Percentiles rank a stretch among this genome's conserved stretches.
Conservation (phyloP, 2,329 filamentous ascomycete species). For the Beauveria sp. region DNA sequence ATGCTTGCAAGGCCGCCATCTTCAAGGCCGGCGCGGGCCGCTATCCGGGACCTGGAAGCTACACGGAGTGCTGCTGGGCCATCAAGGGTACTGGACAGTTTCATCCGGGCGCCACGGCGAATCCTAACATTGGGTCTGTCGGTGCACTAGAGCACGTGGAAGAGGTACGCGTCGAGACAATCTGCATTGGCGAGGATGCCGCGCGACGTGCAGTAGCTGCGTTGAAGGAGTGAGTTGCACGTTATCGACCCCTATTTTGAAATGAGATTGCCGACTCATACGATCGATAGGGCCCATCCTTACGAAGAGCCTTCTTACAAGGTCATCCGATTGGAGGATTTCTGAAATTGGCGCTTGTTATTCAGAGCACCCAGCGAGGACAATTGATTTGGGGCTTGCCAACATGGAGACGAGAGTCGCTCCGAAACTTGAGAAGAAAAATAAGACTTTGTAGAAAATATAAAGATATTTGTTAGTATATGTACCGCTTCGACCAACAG, state of each 20-base stretch:
- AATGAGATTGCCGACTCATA: neutral
- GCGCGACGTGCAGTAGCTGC: slow-evolving; percentile 51
- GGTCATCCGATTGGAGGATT: slow-evolving; percentile 41
- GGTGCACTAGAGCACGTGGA: slow-evolving; percentile 51
- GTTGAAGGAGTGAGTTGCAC: slow-evolving; percentile 50
- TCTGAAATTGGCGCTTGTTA: slow-evolving; percentile 20
- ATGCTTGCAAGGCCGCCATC: slow-evolving; percentile 46
- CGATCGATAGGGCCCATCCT: slow-evolving; percentile 35
- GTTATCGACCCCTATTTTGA: neutral
- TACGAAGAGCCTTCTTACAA: slow-evolving; percentile 46
- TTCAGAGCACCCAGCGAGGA: too few relatives aligned
- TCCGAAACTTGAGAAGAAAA: too few relatives aligned
- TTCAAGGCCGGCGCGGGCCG: slow-evolving; percentile 52
- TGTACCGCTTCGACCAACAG: too few relatives aligned
- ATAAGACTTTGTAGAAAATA: too few relatives aligned
- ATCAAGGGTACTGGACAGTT: slow-evolving; percentile 56
- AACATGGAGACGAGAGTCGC: too few relatives aligned
- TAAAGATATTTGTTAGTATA: too few relatives aligned
- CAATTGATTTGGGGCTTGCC: too few relatives aligned
- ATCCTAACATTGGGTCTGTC: slow-evolving; percentile 53
- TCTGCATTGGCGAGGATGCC: slow-evolving; percentile 53
- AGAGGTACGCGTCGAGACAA: slow-evolving; percentile 55
- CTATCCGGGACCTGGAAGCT: slow-evolving; percentile 42
- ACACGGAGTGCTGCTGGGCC: slow-evolving; percentile 48
- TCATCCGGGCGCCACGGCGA: slow-evolving; percentile 51